Base-by-base conservation (phyloP, 345 rosid species). In the Raphanus raphanistrum region DNA sequence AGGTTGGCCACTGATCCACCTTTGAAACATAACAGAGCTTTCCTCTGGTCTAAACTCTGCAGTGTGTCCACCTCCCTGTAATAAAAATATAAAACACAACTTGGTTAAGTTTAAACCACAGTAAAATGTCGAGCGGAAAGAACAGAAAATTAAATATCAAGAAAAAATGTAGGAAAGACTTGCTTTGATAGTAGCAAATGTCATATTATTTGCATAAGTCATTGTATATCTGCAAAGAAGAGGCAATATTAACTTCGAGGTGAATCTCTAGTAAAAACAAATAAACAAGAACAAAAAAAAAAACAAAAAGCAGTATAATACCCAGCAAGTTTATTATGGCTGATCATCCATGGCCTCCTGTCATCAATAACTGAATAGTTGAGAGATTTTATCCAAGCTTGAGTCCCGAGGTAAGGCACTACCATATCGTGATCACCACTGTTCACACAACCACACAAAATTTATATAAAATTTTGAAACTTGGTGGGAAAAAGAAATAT, bases 11-110 rank as follows among this genome's bases (percentile, higher is more conserved):
- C 33, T 50, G 28, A 76, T 76, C 80, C 80, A 76, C 35, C 76
- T 69, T 31, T 80, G 61, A 31, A 82, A 84, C 86, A 88, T 86
- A 13, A 85, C 74, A 31, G 36, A 63, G 28, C 88, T 77, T 71
- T 85, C 90, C 10, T 59, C 79, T 27, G 92, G 87, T 73, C 26
- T 84, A 81, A 74, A 84, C 70, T 84, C 87, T 15, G 91, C 82
- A 11, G 88, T 84, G 81, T 87, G 92, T 3, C 21, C 55, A 50
- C 55, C 55, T 50, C 16, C 55, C 55, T 50, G 21, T n/a, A 50
- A 50, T 48, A 2, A n/a, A 50, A 50, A n/a, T n/a, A n/a, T n/a
- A n/a, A n/a, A n/a, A n/a, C n/a, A n/a, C n/a, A n/a, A n/a, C n/a
- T n/a, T n/a, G n/a, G n/a, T n/a, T n/a, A n/a, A n/a, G n/a, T n/a